These are phyloP conservation scores for Mycena amicta DNA, from an alignment of 768 basidiomycete species.

Conservation along the genomic window DNA sequence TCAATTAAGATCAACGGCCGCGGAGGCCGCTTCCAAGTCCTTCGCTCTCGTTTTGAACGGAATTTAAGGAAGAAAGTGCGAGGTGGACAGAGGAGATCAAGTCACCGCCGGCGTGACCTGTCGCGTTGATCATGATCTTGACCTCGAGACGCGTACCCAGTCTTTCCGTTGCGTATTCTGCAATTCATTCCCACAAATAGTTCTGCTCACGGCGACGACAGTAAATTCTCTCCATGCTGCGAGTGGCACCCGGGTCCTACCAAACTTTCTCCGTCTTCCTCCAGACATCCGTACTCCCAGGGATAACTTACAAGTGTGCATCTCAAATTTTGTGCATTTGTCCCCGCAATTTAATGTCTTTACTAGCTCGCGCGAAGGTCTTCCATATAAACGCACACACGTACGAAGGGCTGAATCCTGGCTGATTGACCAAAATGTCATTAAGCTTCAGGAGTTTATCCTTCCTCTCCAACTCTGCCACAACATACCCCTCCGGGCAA, in stretches of 20 bases:
- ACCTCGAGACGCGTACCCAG: constrained; percentile 11
- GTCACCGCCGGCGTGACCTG: no score
- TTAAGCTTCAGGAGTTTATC: constrained; percentile 47
- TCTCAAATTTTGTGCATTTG: not conserved
- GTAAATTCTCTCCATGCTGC: constrained; percentile 17
- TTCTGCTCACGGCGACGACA: no score
- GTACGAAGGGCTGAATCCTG: no score
- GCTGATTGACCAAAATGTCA: not conserved
- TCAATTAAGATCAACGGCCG: no score
- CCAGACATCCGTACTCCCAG: constrained; percentile 75
- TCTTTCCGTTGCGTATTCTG: not conserved
- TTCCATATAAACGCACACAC: no score
- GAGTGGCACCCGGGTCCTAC: constrained; percentile 55
- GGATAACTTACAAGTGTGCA: constrained; percentile 68
- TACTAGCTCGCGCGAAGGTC: no score
- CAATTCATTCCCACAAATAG: no score
- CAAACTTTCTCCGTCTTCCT: constrained; percentile 65
- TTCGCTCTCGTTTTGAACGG: no score
- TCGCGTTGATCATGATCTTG: not conserved
- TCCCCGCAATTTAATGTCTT: not conserved
- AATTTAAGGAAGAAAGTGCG: no score
- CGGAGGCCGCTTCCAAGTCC: no score
- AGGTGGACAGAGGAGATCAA: no score
- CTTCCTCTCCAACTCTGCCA: constrained; percentile 30
- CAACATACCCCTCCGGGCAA: constrained; percentile 11